phyloP scores from a whole-genome alignment of 176 grass and related monocot genomes.

The Secale cereale region DNA sequence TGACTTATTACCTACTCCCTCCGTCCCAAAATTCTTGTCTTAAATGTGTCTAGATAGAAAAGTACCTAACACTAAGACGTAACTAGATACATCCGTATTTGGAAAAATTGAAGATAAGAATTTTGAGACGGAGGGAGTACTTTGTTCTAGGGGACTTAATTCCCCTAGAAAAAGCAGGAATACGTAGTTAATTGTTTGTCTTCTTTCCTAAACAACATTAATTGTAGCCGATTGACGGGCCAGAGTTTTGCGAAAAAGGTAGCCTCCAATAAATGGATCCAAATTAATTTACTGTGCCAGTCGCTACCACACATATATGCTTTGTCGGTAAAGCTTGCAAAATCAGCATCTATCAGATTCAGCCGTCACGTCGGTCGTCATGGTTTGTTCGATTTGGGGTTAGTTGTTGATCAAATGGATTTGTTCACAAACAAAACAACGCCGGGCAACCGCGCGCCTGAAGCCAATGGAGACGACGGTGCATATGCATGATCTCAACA shows the following conservation, averaged over 20 bases:
- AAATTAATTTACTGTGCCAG: not conserved
- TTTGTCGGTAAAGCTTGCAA: not conserved
- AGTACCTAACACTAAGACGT: no score
- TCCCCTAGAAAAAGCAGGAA: no score
- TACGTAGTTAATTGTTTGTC: no score
- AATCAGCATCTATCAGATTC: not conserved
- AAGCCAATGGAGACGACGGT: not conserved
- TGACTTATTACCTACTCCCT: not conserved
- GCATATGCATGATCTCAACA: constrained; percentile 15
- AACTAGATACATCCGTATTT: no score
- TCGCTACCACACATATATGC: not conserved
- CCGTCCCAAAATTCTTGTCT: no score
- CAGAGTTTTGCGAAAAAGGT: not conserved
- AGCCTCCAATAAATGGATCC: not conserved
- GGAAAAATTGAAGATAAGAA: no score
- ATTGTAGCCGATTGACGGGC: not conserved
- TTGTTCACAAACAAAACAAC: not conserved
- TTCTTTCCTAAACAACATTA: no score
- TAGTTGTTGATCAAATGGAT: constrained; percentile 27
- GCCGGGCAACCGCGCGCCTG: not conserved
- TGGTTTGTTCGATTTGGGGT: not conserved
- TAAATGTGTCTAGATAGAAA: no score
- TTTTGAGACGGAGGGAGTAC: no score
- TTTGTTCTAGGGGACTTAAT: no score
- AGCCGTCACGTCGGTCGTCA: not conserved